Conservation (phyloP, 345 rosid species). For the Anacardium occidentale region DNA sequence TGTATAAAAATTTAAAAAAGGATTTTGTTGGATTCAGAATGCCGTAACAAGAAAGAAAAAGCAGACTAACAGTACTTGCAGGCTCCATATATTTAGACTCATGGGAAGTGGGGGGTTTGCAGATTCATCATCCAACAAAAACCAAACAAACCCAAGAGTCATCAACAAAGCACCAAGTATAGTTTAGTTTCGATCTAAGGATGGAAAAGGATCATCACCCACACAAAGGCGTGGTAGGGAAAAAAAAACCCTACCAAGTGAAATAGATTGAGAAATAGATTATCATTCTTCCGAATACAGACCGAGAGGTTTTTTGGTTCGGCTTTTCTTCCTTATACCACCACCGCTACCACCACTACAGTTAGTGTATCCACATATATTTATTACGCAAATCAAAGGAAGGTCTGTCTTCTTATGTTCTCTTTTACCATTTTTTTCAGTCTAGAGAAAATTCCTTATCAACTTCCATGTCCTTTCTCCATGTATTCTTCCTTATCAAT, state of each 20-base stretch:
- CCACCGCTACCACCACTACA: constrained; percentile 21
- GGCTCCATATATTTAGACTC: constrained; percentile 41
- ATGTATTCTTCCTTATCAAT: constrained; percentile 5
- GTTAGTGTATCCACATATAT: constrained; percentile 3
- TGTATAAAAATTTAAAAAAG: constrained; percentile 17
- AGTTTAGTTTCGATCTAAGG: constrained; percentile 30
- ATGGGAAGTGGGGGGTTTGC: constrained; percentile 19
- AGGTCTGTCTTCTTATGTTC: constrained; percentile 33
- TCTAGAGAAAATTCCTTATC: constrained; percentile 13
- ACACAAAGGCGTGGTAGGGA: constrained; percentile 33
- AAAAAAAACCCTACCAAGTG: constrained; percentile 32
- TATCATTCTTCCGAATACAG: constrained; percentile 10
- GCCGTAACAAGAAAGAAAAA: constrained; percentile 87
- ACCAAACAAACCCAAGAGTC: constrained; percentile 28
- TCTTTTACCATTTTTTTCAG: constrained; percentile 1
- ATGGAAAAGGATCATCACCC: constrained; percentile 24
- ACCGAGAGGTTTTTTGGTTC: background rate
- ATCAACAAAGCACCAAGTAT: constrained; percentile 34
- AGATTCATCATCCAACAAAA: constrained; percentile 13
- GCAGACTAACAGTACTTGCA: constrained; percentile 51
- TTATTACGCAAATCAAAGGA: constrained; percentile 26
- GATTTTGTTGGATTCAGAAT: constrained; percentile 39
- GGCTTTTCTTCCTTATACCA: constrained; percentile 9
- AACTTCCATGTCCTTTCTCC: constrained; percentile 14
- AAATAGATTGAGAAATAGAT: constrained; percentile 23